A percentile compares a stretch with the other conserved stretches of the same genome.
These are phyloP conservation scores for Pseudevernia furfuracea DNA, from an alignment of 495 filamentous ascomycete genomes.

Conservation along the genomic window DNA sequence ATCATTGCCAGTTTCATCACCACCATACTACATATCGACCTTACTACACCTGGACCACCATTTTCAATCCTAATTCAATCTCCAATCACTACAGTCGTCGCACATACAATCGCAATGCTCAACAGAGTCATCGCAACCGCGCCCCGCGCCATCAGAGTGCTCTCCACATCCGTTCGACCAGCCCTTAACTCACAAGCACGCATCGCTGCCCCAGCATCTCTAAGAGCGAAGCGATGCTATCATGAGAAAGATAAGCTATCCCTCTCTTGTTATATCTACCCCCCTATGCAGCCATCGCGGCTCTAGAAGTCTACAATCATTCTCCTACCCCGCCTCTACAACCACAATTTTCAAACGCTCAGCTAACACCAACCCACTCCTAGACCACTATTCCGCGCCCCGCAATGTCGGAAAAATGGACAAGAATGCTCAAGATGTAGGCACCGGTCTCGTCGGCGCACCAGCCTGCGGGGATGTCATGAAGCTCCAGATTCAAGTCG, in stretches of 20 bases:
- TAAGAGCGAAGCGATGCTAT: slow-evolving; percentile 43
- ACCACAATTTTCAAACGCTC: slow-evolving; percentile 23
- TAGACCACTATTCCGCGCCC: slow-evolving; percentile 90
- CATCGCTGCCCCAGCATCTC: slow-evolving; percentile 28
- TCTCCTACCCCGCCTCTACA: slow-evolving; percentile 33
- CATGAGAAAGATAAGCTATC: slow-evolving; percentile 55
- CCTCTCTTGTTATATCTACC: slow-evolving; percentile 23
- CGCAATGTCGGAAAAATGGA: slow-evolving; percentile 91
- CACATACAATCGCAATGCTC: slow-evolving; percentile 39
- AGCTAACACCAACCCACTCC: slow-evolving; percentile 44
- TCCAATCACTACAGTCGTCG: neutral
- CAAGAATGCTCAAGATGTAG: slow-evolving; percentile 81
- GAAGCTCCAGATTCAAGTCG: slow-evolving; percentile 97
- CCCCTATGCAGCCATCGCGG: slow-evolving; percentile 14
- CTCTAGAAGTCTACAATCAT: neutral
- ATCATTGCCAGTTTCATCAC: neutral
- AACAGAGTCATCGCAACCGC: slow-evolving; percentile 43
- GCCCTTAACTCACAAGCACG: slow-evolving; percentile 36
- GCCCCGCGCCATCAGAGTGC: slow-evolving; percentile 42
- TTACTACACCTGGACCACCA: neutral
- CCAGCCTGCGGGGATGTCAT: slow-evolving; percentile 93
- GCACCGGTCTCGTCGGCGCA: slow-evolving; percentile 94
- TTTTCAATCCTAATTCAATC: neutral
- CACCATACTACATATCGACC: neutral
- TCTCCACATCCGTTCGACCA: slow-evolving; percentile 39